A percentile compares a stretch with the other conserved stretches of the same genome.
Evolutionary conservation across 1,284 basidiomycete genomes (phyloP).

Genomic region (Melanopsichium pennsylvanicum): DNA sequence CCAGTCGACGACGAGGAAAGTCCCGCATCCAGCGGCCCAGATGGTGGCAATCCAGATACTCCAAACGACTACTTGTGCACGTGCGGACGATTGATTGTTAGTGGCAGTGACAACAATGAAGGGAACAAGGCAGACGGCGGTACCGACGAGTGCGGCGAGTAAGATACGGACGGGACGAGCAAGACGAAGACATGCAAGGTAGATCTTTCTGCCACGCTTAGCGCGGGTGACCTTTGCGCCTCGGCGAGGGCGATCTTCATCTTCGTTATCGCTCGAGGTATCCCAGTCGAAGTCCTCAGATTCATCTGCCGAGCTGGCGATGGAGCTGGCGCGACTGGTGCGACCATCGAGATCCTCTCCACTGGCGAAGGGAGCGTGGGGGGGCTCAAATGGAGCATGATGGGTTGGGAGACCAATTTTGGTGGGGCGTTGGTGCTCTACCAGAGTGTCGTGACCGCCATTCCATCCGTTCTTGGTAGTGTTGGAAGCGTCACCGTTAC

Average conservation of each 20-base stretch:
- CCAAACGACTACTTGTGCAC: conserved; percentile 53
- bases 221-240: conserved; percentile 40
- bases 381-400: conserved; percentile 27
- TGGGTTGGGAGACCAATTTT: conserved; percentile 27
- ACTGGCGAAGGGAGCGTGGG: conserved; percentile 39
- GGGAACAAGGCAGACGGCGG: conserved; percentile 52
- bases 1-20: conserved; percentile 58
- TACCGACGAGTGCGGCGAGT: conserved; percentile 53
- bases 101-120: conserved; percentile 58
- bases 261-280: conserved; percentile 42
- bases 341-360: conserved; percentile 12
- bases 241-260: conserved; percentile 12
- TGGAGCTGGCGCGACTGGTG: conserved; percentile 31
- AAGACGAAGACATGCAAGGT: conserved; percentile 52
- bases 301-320: conserved; percentile 53
- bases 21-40: conserved; percentile 56
- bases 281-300: conserved; percentile 64
- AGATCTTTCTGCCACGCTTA: conserved; percentile 51
- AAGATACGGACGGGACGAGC: conserved; percentile 60
- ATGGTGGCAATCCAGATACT: conserved; percentile 63
- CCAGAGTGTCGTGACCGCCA: conserved; percentile 31
- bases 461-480: conserved; percentile 31
- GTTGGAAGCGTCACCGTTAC: conserved; percentile 25
- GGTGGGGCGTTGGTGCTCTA: conserved; percentile 26
- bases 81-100: conserved; percentile 33